Base-by-base conservation (phyloP, 768 basidiomycete species). In the Rhodotorula toruloides region DNA sequence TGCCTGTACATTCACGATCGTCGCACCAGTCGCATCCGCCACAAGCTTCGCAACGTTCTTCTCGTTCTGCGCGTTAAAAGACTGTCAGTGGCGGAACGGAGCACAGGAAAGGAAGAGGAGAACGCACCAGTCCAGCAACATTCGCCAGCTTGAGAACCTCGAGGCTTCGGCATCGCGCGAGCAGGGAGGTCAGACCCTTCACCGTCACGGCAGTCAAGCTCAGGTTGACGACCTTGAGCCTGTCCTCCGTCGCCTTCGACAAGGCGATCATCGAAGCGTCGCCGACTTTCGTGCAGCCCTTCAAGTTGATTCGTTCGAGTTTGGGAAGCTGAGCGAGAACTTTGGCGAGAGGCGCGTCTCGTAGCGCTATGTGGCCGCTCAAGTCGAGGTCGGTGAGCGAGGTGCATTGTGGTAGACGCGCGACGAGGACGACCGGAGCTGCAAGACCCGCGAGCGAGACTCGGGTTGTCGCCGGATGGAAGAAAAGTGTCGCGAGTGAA, bases 91-190 rank as follows among this genome's bases (percentile, higher is more conserved):
- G 8, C 0, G 29, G 4, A 46, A 12, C 1, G 0, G 29, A 2
- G 8, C 37, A 31, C 4, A 12, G 27, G 19, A 31, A 8, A 27
- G 43, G 13, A 34, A 10, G 22, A 43, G 22, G 13, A 25, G 8
- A 19, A 53, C 71, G 29, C 25, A 70, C 71, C 25, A 74, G 40
- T 4, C 49, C 49, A 0, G 58, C 56, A 21, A 74, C 61, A 19
- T 54, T 64, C 17, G 70, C 68, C 9, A 73, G 57, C 63, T 74
- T 74, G 29, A 74, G 57, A 12, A 72, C 67, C 58, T 73, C 65
- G 27, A 74, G 55, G 6, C 27, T 27, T 14, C 50, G 54, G 56
- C 72, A 73, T 27, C 60, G n/a, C 31, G 63, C 47, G 1, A 74
- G 29, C 39, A 74, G 27, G 16, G 54, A 43, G 21, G 46, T 56